Percentiles rank a stretch among this genome's conserved stretches.
Evolutionary conservation across 139 green algal genomes (phyloP).

Genomic region (Chlorella sp.): DNA sequence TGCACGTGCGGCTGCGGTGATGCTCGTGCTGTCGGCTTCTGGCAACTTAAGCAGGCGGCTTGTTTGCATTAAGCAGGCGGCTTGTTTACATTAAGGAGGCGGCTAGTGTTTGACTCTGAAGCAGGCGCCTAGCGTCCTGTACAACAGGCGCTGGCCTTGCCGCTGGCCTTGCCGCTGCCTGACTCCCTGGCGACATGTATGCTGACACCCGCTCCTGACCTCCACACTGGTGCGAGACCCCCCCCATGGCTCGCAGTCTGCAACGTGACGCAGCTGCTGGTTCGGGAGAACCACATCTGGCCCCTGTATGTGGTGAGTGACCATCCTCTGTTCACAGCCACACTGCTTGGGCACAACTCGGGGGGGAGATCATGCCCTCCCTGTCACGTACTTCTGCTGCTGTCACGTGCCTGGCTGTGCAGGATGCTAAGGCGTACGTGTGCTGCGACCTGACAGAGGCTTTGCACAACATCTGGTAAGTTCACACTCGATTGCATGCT

Average conservation of each 20-base stretch:
- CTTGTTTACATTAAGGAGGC: no score
- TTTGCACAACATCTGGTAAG: neutral
- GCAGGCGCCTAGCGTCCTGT: no score
- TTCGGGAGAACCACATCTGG: conserved; percentile 11
- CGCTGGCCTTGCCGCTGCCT: neutral
- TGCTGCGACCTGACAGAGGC: conserved; percentile 13
- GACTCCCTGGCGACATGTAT: neutral
- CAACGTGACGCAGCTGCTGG: conserved; percentile 21
- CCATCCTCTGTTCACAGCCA: no score
- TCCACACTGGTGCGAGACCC: neutral
- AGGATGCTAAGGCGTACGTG: neutral
- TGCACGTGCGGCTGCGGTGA: neutral
- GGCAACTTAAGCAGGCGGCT: neutral
- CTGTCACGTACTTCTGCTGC: neutral
- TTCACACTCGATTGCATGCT: no score
- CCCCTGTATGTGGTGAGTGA: neutral
- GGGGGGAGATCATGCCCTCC: no score
- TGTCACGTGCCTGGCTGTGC: neutral
- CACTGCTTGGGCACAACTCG: no score
- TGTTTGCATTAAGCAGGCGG: neutral
- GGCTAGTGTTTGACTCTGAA: no score
- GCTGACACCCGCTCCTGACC: neutral
- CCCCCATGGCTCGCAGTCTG: neutral
- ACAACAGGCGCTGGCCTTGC: no score
- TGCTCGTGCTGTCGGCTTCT: neutral